Percentiles rank a stretch among this genome's conserved stretches.
These are phyloP conservation scores for Tricholoma terreum DNA, from an alignment of 768 basidiomycete species.

Conservation along the genomic window DNA sequence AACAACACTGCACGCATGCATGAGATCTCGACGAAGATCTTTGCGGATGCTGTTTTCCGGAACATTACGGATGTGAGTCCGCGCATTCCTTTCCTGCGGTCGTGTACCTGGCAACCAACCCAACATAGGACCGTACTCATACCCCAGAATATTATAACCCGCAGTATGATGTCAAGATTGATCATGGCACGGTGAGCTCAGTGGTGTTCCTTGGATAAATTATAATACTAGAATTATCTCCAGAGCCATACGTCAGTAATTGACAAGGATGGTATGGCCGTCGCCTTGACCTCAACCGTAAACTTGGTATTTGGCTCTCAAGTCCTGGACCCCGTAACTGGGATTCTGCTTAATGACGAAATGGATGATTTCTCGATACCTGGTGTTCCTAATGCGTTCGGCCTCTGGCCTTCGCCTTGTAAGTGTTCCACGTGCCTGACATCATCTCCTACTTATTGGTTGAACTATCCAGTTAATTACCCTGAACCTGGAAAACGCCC, in stretches of 20 bases:
- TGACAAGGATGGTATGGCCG: constrained; percentile 85
- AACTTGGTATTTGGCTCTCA: constrained; percentile 88
- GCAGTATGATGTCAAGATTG: constrained; percentile 67
- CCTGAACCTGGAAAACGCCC: constrained; percentile 88
- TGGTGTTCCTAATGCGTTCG: constrained; percentile 80
- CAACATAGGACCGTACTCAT: constrained; percentile 75
- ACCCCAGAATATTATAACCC: constrained; percentile 81
- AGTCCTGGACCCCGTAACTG: constrained; percentile 84
- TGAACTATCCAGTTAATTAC: constrained; percentile 65
- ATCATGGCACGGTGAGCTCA: constrained; percentile 81
- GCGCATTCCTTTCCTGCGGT: constrained; percentile 3
- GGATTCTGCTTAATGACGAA: constrained; percentile 89
- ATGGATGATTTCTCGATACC: constrained; percentile 95
- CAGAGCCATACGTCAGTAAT: constrained; percentile 85
- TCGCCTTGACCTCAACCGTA: constrained; percentile 83
- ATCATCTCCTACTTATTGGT: not conserved
- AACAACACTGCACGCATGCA: constrained; percentile 53
- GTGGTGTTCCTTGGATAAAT: not conserved
- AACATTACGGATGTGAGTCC: constrained; percentile 81
- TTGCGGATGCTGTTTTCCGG: constrained; percentile 51
- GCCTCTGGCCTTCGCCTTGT: constrained; percentile 81
- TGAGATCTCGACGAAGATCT: constrained; percentile 68
- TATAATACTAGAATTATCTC: not conserved
- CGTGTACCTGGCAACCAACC: not conserved
- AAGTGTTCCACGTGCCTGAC: constrained; percentile 17